Percentiles rank a stretch among this genome's conserved stretches.
Conservation (phyloP, 768 basidiomycete genomes). For the Podaxis pistillaris region DNA sequence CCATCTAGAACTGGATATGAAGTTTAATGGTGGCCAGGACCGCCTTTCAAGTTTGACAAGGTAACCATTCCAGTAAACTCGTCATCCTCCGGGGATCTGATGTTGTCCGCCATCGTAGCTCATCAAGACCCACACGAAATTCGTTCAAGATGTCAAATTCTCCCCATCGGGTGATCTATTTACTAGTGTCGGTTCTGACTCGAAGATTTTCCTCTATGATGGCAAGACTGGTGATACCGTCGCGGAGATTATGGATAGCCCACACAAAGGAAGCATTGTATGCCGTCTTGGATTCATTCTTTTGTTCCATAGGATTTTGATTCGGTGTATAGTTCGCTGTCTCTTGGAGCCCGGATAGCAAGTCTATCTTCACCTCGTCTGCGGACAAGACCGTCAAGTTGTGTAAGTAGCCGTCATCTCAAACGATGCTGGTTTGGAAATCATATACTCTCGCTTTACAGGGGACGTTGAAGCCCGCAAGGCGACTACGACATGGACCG, state of each 20-base stretch:
- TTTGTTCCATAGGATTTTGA: not conserved
- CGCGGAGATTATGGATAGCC: conserved; percentile 62
- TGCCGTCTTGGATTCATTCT: conserved; percentile 25
- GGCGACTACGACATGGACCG: conserved; percentile 61
- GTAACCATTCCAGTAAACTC: conserved; percentile 22
- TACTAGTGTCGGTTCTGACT: conserved; percentile 87
- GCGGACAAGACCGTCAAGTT: conserved; percentile 86
- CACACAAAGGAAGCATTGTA: conserved; percentile 77
- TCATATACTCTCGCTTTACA: conserved; percentile 24
- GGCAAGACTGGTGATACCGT: conserved; percentile 84
- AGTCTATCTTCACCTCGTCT: conserved; percentile 74
- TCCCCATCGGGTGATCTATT: conserved; percentile 81
- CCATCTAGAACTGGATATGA: not conserved
- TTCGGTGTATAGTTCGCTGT: conserved; percentile 55
- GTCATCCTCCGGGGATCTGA: not conserved
- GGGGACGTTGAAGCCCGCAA: conserved; percentile 83
- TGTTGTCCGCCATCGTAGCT: conserved; percentile 38
- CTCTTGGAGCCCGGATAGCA: conserved; percentile 80
- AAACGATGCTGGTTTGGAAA: not conserved
- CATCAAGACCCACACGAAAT: conserved; percentile 86
- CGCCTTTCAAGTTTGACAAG: conserved; percentile 89
- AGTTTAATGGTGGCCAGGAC: conserved; percentile 39
- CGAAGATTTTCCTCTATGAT: conserved; percentile 85
- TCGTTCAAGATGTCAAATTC: conserved; percentile 88
- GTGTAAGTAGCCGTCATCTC: conserved; percentile 46